Base-by-base conservation (phyloP, 2,329 filamentous ascomycete species). In the Fusarium sp. region DNA sequence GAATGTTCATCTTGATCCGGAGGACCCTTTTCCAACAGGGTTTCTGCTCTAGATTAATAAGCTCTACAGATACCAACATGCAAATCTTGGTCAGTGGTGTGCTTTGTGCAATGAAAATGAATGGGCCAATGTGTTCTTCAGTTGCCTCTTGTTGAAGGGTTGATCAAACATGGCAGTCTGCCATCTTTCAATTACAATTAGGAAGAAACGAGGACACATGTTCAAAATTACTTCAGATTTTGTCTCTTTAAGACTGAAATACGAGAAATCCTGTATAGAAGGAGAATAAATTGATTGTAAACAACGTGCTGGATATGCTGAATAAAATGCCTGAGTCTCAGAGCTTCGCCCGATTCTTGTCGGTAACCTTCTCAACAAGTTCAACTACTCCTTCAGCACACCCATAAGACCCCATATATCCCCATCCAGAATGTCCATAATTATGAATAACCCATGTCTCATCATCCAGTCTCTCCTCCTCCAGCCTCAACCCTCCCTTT, bases 381-480 rank as follows among this genome's bases (percentile, higher is more conserved):
- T 89, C 86, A 2, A 92, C 86, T 1, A 90, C 91, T n/a, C 86
- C 84, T 76, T 91, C 85, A 0, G 92, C 89, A 78, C 91, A 93
- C 0, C 92, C 93, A 79, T 92, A 95, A 26, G 84, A 88, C 0
- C 85, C 87, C 77, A 90, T 88, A 59, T 89, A 97, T 7, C 94
- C 94, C 86, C 92, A 94, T 2, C 92, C 92, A 1, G 89, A 90
- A 79, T 94, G 92, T 0, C 92, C 93, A 73, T 95, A 95, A 73
- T 93, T 92, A 78, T 95, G 93, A 52, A 96, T 90, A 13, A 94
- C 87, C 80, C 87, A 85, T 2, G 80, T 87, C 6, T 88, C 85
- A 11, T 88, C 89, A 55, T 86, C 82, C 38, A 81, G 45, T 32
- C 60, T 74, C 71, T 83, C 81, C 54, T 77, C 91, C 80, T 97